These are phyloP conservation scores for Eucalyptus sp. DNA, from an alignment of 345 rosid genomes.

Conservation along the genomic window DNA sequence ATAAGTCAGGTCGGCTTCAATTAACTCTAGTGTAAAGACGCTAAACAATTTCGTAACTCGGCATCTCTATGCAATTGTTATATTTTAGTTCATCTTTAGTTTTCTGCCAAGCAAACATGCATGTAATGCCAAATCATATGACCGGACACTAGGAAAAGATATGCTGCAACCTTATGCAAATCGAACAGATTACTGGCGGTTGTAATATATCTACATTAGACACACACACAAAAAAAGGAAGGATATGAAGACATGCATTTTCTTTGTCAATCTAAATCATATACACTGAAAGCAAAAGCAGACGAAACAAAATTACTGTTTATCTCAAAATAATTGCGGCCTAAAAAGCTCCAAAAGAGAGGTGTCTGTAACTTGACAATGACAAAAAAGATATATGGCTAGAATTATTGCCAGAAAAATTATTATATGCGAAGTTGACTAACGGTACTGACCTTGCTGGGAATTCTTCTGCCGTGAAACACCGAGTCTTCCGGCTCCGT, in stretches of 20 bases:
- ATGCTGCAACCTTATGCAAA: not conserved
- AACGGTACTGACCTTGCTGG: constrained; percentile 1
- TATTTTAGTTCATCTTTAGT: not conserved
- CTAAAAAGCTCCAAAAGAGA: not conserved
- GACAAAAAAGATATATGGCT: not conserved
- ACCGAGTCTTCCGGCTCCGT: constrained; percentile 10
- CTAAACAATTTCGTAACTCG: not conserved
- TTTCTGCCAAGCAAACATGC: not conserved
- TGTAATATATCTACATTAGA: not conserved
- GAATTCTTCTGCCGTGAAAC: constrained; percentile 5
- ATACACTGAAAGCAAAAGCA: not conserved
- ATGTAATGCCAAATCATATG: not conserved
- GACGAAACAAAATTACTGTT: not conserved
- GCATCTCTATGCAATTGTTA: not conserved
- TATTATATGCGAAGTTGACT: not conserved
- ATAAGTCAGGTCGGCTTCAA: not conserved
- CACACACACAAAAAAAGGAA: not conserved
- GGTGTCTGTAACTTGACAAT: not conserved
- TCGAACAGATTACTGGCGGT: not conserved
- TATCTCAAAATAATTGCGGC: not conserved
- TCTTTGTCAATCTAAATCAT: not conserved
- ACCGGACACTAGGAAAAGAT: not conserved
- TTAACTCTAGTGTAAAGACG: not conserved
- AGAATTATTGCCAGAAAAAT: not conserved
- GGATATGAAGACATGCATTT: not conserved